Percentiles rank a stretch among this genome's conserved stretches.
Evolutionary conservation across 805 yeast species (phyloP).

Genomic region (Ogataea populi-albae): DNA sequence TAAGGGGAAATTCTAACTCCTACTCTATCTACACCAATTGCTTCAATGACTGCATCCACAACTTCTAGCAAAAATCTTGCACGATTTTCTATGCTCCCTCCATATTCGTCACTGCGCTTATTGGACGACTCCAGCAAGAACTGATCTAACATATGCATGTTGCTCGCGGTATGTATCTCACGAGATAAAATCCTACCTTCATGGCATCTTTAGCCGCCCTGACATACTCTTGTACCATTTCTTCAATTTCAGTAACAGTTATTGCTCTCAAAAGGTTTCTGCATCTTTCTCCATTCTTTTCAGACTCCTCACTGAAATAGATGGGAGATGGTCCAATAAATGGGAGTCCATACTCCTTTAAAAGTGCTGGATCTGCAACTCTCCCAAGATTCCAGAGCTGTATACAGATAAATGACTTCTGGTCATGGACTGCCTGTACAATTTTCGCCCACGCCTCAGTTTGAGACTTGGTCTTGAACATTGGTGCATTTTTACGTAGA

Average conservation of each 20-base stretch:
- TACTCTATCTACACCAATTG: slow-evolving; percentile 48
- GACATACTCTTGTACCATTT: slow-evolving; percentile 39
- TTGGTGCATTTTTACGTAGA: slow-evolving; percentile 44
- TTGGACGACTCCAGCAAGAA: slow-evolving; percentile 34
- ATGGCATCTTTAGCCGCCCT: slow-evolving; percentile 41
- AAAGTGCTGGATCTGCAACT: slow-evolving; percentile 35
- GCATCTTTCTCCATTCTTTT: slow-evolving; percentile 34
- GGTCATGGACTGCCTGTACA: slow-evolving; percentile 47
- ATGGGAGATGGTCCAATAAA: slow-evolving; percentile 40
- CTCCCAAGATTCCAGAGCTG: slow-evolving; percentile 56
- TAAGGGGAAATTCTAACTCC: slow-evolving; percentile 50
- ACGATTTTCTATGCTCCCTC: slow-evolving; percentile 44
- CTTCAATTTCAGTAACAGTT: slow-evolving; percentile 38
- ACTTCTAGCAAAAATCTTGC: slow-evolving; percentile 42
- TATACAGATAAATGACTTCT: slow-evolving; percentile 42
- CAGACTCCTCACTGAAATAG: slow-evolving; percentile 34
- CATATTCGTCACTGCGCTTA: slow-evolving; percentile 40
- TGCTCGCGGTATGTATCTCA: slow-evolving; percentile 38
- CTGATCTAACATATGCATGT: slow-evolving; percentile 39
- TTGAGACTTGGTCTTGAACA: slow-evolving; percentile 48
- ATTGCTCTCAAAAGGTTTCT: slow-evolving; percentile 47
- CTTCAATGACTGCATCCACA: slow-evolving; percentile 46
- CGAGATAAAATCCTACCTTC: slow-evolving; percentile 37
- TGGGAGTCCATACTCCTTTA: slow-evolving; percentile 36
- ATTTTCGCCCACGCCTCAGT: slow-evolving; percentile 49